Evolutionary conservation across 2,329 filamentous ascomycete genomes (phyloP).

Genomic region (Diaporthe humulicola): DNA sequence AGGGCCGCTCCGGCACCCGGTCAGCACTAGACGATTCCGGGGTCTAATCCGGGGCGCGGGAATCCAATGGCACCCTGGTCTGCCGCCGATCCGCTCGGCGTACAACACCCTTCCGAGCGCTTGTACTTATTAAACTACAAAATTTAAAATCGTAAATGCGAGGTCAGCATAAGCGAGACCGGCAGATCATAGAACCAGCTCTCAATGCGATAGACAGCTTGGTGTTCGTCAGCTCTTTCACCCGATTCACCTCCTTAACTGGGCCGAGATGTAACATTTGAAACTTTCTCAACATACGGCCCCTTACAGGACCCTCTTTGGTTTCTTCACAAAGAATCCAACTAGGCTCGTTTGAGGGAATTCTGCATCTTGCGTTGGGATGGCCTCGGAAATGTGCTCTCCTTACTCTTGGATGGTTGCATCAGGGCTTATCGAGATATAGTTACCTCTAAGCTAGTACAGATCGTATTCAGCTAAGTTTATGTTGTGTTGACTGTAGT

Average conservation of each 20-base stretch:
- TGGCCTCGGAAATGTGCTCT: no score
- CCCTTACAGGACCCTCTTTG: no score
- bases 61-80: slow-evolving; percentile 6
- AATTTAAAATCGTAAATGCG: not conserved
- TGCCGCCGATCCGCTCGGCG: slow-evolving; percentile 19
- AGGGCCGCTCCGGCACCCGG: not conserved
- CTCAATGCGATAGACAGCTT: not conserved
- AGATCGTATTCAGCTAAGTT: no score
- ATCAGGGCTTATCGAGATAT: no score
- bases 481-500: no score
- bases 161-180: not conserved
- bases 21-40: slow-evolving; percentile 16
- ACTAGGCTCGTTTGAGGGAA: no score
- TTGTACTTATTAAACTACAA: not conserved
- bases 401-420: no score
- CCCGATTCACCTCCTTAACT: not conserved
- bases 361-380: no score
- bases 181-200: not conserved
- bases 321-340: no score
- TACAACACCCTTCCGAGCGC: not conserved
- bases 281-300: no score
- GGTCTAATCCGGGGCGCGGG: not conserved
- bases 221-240: not conserved
- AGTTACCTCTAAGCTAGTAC: no score
- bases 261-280: not conserved